Base-by-base conservation (phyloP, 306 rosid genomes). In the Ceratonia siliqua region DNA sequence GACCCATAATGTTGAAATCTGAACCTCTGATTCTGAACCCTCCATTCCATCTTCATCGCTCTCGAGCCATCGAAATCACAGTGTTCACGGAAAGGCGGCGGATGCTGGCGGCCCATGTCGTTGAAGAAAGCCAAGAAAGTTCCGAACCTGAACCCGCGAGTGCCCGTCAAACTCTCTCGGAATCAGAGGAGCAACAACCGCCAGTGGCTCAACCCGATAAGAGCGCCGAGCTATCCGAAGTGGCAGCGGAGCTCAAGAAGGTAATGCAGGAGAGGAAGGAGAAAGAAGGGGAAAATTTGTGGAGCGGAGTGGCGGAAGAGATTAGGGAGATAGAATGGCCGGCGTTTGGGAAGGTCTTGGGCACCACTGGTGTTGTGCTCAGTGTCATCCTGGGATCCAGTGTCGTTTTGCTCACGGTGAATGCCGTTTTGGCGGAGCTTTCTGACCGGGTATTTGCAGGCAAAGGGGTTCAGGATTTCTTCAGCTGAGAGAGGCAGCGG, bases 311-410 rank as follows among this genome's bases (percentile, higher is more conserved):
- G 75, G 89, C 77, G 32, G 80, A 81, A 72, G 98, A 94, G 88
- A 81, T 90, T 14, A 78, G 56, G 62, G 87, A 91, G 86, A 90
- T 94, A 39, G 97, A 91, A 63, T 94, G 98, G 97, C 98, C 98
- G 0, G 84, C 77, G 22, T 91, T 94, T 25, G 90, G 90, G 0
- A 94, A 90, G 82, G 97, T 94, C 0, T 78, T 94, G 82, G 95
- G 95, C 1, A 94, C 97, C n/a, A 89, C 90, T 1, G 89, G 97
- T 8, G 97, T 91, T 6, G 98, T 91, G 46, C 57, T 94, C 45
- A 73, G 93, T 8, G 92, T 94, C 35, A 94, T 94, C 48, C 73
- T 91, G 14, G 97, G 97, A 11, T 91, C 98, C 11, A 88, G 95
- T 45, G 92, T 90, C 82, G 97, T 88, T 84, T 88, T 94, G 87